Evolutionary conservation across 2,329 filamentous ascomycete species (phyloP).

Genomic region (Aspergillus proliferans): DNA sequence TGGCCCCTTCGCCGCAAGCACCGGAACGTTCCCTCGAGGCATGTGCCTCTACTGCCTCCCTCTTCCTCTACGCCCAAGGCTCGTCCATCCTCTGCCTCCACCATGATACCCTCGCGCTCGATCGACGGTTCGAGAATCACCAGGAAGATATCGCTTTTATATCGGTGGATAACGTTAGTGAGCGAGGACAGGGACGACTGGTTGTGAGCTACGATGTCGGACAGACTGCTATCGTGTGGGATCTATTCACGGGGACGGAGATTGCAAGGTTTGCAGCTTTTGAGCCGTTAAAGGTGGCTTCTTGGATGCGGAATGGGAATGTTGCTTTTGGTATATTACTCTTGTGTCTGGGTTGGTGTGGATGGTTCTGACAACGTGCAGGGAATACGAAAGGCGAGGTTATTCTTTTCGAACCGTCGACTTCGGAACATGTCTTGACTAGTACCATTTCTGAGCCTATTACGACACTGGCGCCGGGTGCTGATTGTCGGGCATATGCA

Average conservation of each 20-base stretch:
- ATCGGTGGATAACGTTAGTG: conserved; percentile 84
- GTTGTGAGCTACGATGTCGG: conserved; percentile 90
- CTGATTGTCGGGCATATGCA: conserved; percentile 89
- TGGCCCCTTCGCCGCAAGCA: conserved; percentile 19
- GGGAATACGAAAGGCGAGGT: conserved; percentile 90
- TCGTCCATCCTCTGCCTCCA: conserved; percentile 78
- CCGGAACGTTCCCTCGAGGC: conserved; percentile 62
- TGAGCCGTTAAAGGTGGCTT: conserved; percentile 73
- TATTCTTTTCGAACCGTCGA: conserved; percentile 87
- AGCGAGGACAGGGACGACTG: conserved; percentile 72
- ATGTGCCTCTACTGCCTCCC: conserved; percentile 81
- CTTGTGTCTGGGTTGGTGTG: conserved; percentile 2
- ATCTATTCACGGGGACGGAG: conserved; percentile 84
- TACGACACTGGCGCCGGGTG: conserved; percentile 81
- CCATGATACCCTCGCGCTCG: conserved; percentile 85
- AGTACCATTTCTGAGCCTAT: conserved; percentile 92
- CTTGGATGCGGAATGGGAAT: conserved; percentile 97
- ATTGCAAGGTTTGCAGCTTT: conserved; percentile 89
- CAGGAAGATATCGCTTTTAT: conserved; percentile 76
- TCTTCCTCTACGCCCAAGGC: conserved; percentile 83
- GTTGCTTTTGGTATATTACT: conserved; percentile 77
- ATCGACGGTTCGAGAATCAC: conserved; percentile 78
- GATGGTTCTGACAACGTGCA: conserved; percentile 34
- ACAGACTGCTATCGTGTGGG: conserved; percentile 93
- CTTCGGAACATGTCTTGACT: conserved; percentile 84